phyloP scores from a whole-genome alignment of 1,284 basidiomycete species.

The Naganishia cerealis region DNA sequence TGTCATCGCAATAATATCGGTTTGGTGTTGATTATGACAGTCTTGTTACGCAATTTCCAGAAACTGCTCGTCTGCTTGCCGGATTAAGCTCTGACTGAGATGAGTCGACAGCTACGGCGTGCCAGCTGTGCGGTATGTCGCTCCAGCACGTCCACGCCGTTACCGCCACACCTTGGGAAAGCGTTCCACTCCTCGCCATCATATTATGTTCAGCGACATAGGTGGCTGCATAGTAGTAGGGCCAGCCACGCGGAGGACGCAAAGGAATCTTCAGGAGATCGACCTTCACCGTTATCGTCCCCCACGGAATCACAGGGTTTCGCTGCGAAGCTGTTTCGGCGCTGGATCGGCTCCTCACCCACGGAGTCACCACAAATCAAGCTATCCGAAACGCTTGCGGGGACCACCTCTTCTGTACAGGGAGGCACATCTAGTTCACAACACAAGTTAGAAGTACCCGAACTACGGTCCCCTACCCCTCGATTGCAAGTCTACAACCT shows the following conservation, averaged over 20 bases:
- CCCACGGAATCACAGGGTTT: not conserved
- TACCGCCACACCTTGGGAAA: not conserved
- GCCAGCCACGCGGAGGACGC: not conserved
- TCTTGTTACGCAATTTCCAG: not conserved
- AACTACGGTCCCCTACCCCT: not conserved
- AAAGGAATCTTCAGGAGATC: not conserved
- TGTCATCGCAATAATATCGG: not conserved
- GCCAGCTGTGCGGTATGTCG: constrained; percentile 2
- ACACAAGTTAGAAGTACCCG: constrained; percentile 3
- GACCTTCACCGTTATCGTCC: not conserved
- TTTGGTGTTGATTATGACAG: not conserved
- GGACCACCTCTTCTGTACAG: not conserved
- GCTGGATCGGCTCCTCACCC: not conserved
- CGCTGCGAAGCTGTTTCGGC: constrained; percentile 13
- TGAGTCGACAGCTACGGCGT: constrained; percentile 9
- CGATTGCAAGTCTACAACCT: not conserved
- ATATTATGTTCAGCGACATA: not conserved
- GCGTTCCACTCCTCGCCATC: not conserved
- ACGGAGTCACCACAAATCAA: not conserved
- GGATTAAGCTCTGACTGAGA: not conserved
- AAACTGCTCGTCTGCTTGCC: not conserved
- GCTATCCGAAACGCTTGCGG: not conserved
- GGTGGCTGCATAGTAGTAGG: not conserved
- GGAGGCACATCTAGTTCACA: not conserved
- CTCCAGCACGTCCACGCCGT: not conserved